Conservation (phyloP, 1,139 yeast genomes). For the Saccharomyces hybrid region DNA sequence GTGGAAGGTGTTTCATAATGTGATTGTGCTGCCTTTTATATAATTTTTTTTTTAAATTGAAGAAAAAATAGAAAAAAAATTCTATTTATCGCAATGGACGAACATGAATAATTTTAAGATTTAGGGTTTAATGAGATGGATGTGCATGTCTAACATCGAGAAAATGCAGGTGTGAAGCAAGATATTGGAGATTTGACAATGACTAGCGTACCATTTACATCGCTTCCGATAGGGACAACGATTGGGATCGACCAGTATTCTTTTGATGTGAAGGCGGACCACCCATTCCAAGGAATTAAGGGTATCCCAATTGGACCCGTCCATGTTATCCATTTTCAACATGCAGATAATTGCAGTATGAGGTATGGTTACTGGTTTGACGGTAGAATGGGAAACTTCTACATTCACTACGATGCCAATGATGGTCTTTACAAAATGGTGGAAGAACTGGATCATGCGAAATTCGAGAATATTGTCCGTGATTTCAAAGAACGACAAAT, state of each 20-base stretch:
- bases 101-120: not conserved
- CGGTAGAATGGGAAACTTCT: conserved; percentile 6
- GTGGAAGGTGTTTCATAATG: too few relatives aligned
- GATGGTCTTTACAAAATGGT: conserved; percentile 4
- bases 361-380: conserved; percentile 30
- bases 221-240: conserved; percentile 12
- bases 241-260: conserved; percentile 26
- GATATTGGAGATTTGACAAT: conserved; percentile 3
- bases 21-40: too few relatives aligned
- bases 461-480: conserved; percentile 10
- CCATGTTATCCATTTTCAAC: conserved; percentile 27
- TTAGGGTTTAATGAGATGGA: not conserved
- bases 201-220: conserved; percentile 12
- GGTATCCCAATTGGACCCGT: conserved; percentile 16
- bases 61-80: too few relatives aligned
- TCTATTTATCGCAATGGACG: not conserved
- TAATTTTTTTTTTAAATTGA: too few relatives aligned
- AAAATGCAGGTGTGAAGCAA: not conserved
- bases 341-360: conserved; percentile 11
- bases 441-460: conserved; percentile 10
- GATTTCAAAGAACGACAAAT: conserved; percentile 8
- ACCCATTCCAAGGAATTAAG: conserved; percentile 24
- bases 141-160: not conserved
- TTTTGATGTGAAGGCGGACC: conserved; percentile 18
- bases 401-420: conserved; percentile 13